Evolutionary conservation across 108 stramenopile genomes (phyloP), one percentile per base, ranked within the genome.

Genomic region (Skeletonema menzelii): DNA sequence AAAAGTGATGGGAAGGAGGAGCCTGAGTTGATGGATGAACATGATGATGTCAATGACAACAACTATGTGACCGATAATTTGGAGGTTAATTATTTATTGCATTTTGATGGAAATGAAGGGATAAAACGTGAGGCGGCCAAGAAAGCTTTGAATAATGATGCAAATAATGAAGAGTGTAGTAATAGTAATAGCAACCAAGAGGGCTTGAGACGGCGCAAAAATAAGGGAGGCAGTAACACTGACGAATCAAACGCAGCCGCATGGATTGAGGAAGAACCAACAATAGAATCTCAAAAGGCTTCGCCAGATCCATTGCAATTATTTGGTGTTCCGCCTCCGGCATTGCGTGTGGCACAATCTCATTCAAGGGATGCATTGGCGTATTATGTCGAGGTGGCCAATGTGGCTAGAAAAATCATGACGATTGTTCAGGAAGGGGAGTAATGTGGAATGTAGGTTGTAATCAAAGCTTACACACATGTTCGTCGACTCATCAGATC

Each of bases 291-390:
- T 34, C 63, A 56, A n/a, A 71, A 64, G 3, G 44, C 15, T n/a
- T 15, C 47, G 4, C 8, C 49, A 53, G 63, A 83, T 42, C 82
- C 82, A 12, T 38, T 83, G 19, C 68, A 49, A n/a, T 60, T 83
- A 14, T 83, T 83, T 57, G 82, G 82, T 6, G 77, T 75, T 22
- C 82, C 78, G 0, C 82, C 82, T 37, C 74, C 82, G 27, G 73
- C 78, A 34, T 58, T 83, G n/a, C 57, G 78, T 38, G 58, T 65
- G 4, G 82, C 82, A 13, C 82, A 83, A 56, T 37, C 69, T 32
- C 28, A 73, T 42, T 68, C 82, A 40, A 63, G 82, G 15, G 61
- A 57, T 55, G 72, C 82, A 8, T 13, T 82, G 57, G 77, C 75
- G 12, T 65, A 79, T 53, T 82, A 82, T 40, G 82, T 82, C 11